Evolutionary conservation across 2,329 filamentous ascomycete species (phyloP).

Genomic region (Cercospora sojina): DNA sequence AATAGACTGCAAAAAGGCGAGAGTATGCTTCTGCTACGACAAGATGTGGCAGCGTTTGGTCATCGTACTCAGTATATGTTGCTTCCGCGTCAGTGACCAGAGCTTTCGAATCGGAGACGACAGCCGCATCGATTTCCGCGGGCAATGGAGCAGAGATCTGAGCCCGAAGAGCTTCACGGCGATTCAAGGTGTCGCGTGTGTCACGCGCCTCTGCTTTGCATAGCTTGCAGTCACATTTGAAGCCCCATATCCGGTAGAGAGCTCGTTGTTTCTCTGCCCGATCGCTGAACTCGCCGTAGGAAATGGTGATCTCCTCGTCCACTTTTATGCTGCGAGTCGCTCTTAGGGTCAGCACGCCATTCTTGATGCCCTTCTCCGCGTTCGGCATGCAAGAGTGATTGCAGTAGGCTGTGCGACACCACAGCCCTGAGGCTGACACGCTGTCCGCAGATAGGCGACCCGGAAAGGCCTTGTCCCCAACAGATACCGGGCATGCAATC

Average conservation of each 20-base stretch:
- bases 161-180: constrained; percentile 1
- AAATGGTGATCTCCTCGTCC: constrained; percentile 23
- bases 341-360: constrained; percentile 16
- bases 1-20: constrained; percentile 10
- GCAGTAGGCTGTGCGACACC: constrained; percentile 13
- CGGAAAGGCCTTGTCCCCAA: constrained; percentile 7
- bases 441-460: background rate
- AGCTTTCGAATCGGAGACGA: background rate
- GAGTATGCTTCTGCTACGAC: constrained; percentile 13
- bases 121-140: background rate
- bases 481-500: constrained; percentile 8
- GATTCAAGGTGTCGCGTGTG: background rate
- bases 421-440: constrained; percentile 11
- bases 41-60: constrained; percentile 1
- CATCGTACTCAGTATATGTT: background rate
- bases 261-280: constrained; percentile 4
- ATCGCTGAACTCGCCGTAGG: constrained; percentile 13
- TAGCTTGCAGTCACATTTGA: constrained; percentile 12
- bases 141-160: constrained; percentile 5
- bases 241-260: constrained; percentile 10
- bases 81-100: constrained; percentile 1
- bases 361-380: constrained; percentile 18
- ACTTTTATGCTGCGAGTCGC: constrained; percentile 12
- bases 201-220: constrained; percentile 5
- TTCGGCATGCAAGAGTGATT: constrained; percentile 24